Evolutionary conservation across 805 yeast species (phyloP).

Genomic region (Yarrowia sp.): DNA sequence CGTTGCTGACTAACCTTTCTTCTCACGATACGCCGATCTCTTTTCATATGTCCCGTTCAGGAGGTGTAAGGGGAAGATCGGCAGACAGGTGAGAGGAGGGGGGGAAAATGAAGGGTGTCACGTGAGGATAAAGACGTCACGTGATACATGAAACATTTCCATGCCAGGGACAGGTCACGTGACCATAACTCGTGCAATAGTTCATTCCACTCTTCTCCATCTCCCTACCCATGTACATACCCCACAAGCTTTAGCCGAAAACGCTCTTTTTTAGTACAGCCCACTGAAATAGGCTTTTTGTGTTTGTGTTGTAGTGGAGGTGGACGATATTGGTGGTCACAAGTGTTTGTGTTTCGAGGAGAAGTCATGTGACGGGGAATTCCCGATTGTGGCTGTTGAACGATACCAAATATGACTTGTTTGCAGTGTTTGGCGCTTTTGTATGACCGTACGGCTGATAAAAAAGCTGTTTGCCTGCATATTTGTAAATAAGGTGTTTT

Average conservation of each 20-base stretch:
- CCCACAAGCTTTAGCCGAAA: slow-evolving; percentile 34
- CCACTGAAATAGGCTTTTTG: background rate
- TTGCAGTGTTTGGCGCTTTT: too few relatives aligned
- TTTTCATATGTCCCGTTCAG: slow-evolving; percentile 3
- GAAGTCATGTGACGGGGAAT: too few relatives aligned
- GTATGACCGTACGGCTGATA: slow-evolving; percentile 5
- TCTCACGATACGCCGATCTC: slow-evolving; percentile 1
- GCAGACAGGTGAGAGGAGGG: background rate
- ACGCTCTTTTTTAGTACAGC: slow-evolving; percentile 9
- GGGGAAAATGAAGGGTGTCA: background rate
- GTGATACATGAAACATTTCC: too few relatives aligned
- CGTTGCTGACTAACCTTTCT: slow-evolving; percentile 6
- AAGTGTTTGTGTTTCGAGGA: background rate
- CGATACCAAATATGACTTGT: too few relatives aligned
- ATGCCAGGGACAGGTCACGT: background rate
- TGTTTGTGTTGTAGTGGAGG: background rate
- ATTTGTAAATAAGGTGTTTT: slow-evolving; percentile 9
- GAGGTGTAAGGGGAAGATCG: slow-evolving; percentile 16
- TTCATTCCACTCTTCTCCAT: background rate
- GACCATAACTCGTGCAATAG: background rate
- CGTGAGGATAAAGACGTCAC: background rate
- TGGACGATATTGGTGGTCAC: too few relatives aligned
- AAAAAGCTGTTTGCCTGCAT: slow-evolving; percentile 26
- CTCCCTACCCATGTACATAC: background rate
- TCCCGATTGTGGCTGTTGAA: too few relatives aligned